Evolutionary conservation across 768 basidiomycete species (phyloP).

Genomic region (Dictyophora rubrovolvata): DNA sequence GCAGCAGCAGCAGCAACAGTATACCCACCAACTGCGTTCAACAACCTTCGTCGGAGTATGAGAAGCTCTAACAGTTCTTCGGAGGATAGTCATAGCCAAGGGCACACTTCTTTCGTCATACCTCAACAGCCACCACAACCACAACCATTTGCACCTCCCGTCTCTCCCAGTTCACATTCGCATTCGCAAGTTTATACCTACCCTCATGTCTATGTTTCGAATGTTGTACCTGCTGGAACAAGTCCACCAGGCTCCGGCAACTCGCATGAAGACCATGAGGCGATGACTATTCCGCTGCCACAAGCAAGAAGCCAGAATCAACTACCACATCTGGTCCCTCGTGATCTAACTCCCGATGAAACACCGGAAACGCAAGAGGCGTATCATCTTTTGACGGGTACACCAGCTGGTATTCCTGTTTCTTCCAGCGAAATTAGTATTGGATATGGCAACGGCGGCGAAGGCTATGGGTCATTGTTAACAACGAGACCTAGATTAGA

Average conservation of each 20-base stretch:
- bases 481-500: neutral
- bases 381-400: neutral
- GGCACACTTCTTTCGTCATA: neutral
- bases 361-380: neutral
- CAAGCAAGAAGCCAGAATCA: too few relatives aligned
- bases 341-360: too few relatives aligned
- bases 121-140: neutral
- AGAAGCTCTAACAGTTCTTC: neutral
- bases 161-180: neutral
- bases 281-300: too few relatives aligned
- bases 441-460: neutral
- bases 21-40: neutral
- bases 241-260: neutral
- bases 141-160: neutral
- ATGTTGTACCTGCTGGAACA: neutral
- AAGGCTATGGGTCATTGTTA: neutral
- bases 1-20: neutral
- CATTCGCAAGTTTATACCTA: neutral
- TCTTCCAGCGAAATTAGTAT: neutral
- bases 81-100: neutral
- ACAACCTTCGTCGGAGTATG: neutral
- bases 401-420: neutral
- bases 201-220: neutral
- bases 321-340: too few relatives aligned
- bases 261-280: neutral